Conservation (phyloP, 2,329 filamentous ascomycete genomes). For the Neopestalotiopsis clavispora region DNA sequence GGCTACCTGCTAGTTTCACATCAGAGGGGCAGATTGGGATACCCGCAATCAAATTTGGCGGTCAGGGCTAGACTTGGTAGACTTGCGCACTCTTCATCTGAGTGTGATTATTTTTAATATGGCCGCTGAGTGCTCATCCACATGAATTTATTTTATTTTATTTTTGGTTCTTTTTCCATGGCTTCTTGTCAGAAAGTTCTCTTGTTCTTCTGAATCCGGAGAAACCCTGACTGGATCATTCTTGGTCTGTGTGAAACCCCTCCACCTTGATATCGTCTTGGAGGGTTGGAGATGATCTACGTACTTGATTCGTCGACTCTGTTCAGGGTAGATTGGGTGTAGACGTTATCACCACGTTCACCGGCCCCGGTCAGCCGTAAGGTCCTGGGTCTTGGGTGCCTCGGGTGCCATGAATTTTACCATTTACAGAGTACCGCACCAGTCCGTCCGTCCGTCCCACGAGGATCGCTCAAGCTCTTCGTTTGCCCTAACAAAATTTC, state of each 20-base stretch:
- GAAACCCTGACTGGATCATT: background rate
- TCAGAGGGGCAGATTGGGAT: conserved; percentile 14
- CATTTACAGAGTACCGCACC: background rate
- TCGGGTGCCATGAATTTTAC: too few relatives aligned
- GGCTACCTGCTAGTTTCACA: conserved; percentile 4
- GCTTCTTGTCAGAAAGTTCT: background rate
- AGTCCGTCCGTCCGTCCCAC: background rate
- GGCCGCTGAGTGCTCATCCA: background rate
- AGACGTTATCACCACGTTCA: background rate
- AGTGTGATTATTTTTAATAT: background rate
- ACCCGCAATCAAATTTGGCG: background rate
- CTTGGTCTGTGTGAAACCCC: background rate
- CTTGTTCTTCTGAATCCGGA: background rate
- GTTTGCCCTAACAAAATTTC: background rate
- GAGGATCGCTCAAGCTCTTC: too few relatives aligned
- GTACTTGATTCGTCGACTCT: background rate
- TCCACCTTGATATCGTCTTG: background rate
- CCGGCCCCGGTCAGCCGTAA: background rate
- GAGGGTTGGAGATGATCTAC: too few relatives aligned
- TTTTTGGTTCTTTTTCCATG: background rate
- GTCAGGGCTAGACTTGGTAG: background rate
- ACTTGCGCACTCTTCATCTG: background rate
- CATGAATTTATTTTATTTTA: background rate
- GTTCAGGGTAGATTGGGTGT: background rate
- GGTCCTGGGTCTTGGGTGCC: background rate